phyloP scores from a whole-genome alignment of 352 stramenopile genomes.

The Phytophthora pistaciae region DNA sequence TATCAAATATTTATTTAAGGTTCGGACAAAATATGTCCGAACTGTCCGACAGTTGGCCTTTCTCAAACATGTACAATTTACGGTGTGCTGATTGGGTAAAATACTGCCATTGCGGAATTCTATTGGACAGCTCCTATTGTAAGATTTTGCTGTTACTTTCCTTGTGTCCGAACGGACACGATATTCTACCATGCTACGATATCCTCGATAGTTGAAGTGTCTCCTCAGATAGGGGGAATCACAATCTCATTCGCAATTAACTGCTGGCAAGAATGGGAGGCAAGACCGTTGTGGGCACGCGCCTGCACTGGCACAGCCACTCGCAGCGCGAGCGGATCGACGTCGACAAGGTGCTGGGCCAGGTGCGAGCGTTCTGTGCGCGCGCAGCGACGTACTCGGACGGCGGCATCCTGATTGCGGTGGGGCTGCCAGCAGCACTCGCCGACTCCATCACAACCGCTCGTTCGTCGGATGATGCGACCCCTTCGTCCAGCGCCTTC shows the following conservation, averaged over 20 bases:
- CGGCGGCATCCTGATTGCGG: conserved; percentile 61
- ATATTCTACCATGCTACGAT: too few relatives aligned
- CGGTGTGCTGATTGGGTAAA: too few relatives aligned
- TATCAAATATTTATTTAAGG: too few relatives aligned
- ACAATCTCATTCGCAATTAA: neutral
- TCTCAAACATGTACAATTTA: too few relatives aligned
- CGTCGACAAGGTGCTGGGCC: conserved; percentile 47
- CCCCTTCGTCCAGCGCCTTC: conserved; percentile 38
- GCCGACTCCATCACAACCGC: conserved; percentile 10
- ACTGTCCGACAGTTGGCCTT: too few relatives aligned
- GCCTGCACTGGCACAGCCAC: conserved; percentile 81
- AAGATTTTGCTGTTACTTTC: too few relatives aligned
- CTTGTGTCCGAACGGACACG: too few relatives aligned
- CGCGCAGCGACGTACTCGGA: conserved; percentile 60
- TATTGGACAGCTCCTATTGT: too few relatives aligned
- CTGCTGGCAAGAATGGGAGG: conserved; percentile 18
- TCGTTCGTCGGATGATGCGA: conserved; percentile 10
- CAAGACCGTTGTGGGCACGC: conserved; percentile 61
- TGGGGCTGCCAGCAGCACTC: conserved; percentile 43
- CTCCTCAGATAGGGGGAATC: conserved; percentile 14
- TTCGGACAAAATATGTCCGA: too few relatives aligned
- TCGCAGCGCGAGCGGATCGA: conserved; percentile 52
- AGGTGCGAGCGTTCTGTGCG: conserved; percentile 60
- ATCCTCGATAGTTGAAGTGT: neutral
- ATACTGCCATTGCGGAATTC: too few relatives aligned